These are phyloP conservation scores for Bolboschoenoplectus hybrid DNA, from an alignment of 202 grass and related monocot species.

Conservation along the genomic window DNA sequence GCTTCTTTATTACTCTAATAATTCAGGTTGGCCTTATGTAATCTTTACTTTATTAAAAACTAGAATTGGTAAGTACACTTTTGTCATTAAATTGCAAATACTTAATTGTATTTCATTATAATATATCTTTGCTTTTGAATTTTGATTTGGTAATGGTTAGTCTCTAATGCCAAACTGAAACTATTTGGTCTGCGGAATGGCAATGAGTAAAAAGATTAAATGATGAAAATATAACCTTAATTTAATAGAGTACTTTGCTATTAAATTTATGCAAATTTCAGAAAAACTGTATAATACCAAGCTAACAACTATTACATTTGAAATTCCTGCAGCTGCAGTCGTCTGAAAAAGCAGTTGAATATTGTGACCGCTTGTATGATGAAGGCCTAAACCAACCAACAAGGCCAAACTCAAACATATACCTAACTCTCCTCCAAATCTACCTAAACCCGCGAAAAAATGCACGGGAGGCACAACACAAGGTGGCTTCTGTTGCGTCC, in stretches of 20 bases:
- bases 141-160: neutral
- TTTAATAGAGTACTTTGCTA: neutral
- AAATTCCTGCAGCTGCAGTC: slow-evolving; percentile 72
- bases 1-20: slow-evolving; percentile 27
- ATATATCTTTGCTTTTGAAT: neutral
- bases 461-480: slow-evolving; percentile 73
- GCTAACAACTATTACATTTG: neutral
- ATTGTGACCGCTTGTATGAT: slow-evolving; percentile 96
- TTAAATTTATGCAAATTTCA: neutral
- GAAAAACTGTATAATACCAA: neutral
- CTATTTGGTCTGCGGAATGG: neutral
- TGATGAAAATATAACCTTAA: neutral
- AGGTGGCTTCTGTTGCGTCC: slow-evolving; percentile 60
- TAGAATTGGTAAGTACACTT: neutral
- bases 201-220: neutral
- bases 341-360: slow-evolving; percentile 75
- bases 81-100: neutral
- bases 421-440: slow-evolving; percentile 95
- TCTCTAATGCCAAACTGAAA: slow-evolving; percentile 9
- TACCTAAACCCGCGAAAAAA: slow-evolving; percentile 86
- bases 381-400: slow-evolving; percentile 65
- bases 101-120: slow-evolving; percentile 3
- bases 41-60: neutral
- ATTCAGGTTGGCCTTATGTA: neutral
- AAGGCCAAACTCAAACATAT: slow-evolving; percentile 77